These are phyloP conservation scores for Solanum peruvianum DNA, from an alignment of 257 asterid genomes.

Conservation along the genomic window DNA sequence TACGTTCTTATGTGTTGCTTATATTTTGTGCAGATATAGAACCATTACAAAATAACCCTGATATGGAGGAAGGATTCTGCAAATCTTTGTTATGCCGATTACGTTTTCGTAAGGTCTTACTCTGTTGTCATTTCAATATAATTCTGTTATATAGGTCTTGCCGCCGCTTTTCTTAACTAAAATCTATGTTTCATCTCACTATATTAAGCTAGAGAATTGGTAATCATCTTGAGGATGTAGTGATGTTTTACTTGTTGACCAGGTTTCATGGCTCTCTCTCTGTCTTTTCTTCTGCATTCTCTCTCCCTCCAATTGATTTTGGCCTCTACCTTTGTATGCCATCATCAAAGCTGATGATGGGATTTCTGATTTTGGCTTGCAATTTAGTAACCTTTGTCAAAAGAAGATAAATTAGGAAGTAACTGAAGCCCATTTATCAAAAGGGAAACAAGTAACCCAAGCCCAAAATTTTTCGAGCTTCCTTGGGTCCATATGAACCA, in stretches of 20 bases:
- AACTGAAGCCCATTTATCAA: neutral
- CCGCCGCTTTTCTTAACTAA: neutral
- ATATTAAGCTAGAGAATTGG: neutral
- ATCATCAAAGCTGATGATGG: neutral
- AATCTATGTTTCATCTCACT: neutral
- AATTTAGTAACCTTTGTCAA: neutral
- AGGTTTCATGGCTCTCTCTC: neutral
- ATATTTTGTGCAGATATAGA: slow-evolving; percentile 59
- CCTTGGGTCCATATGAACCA: neutral
- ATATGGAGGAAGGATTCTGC: slow-evolving; percentile 95
- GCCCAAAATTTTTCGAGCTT: neutral
- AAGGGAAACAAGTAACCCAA: neutral
- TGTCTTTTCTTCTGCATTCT: neutral
- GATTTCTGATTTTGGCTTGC: neutral
- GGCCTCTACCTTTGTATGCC: neutral
- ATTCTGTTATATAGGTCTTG: neutral
- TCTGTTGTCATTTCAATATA: slow-evolving; percentile 24
- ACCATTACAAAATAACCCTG: slow-evolving; percentile 66
- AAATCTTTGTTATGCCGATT: slow-evolving; percentile 86
- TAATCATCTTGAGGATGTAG: neutral
- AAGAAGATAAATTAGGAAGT: neutral
- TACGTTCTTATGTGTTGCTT: neutral
- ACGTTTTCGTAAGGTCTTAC: slow-evolving; percentile 99
- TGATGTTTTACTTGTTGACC: neutral
- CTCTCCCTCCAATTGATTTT: neutral